Percentiles rank a stretch among this genome's conserved stretches.
Conservation (phyloP, 805 yeast genomes). For the Tetrapisispora namnaoensis region DNA sequence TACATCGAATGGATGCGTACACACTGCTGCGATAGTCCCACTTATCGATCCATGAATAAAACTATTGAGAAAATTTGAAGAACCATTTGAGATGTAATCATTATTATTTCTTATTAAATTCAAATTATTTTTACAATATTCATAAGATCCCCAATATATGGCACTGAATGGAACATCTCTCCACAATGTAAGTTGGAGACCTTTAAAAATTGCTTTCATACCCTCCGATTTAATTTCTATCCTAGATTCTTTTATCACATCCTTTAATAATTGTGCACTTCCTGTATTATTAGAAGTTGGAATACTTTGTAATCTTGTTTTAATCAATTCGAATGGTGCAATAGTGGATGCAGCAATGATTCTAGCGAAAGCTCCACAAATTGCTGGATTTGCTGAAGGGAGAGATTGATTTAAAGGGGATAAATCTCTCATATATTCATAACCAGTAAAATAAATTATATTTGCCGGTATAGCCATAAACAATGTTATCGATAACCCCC, state of each 20-base stretch:
- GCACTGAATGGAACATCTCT: constrained; percentile 97
- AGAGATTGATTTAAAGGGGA: constrained; percentile 40
- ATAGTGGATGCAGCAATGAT: constrained; percentile 73
- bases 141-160: constrained; percentile 87
- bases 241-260: constrained; percentile 45
- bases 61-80: constrained; percentile 39
- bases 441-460: constrained; percentile 88
- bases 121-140: constrained; percentile 33
- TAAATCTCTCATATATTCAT: constrained; percentile 74
- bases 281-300: constrained; percentile 36
- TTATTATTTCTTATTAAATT: not conserved
- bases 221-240: constrained; percentile 50
- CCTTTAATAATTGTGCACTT: constrained; percentile 29
- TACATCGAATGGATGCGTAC: constrained; percentile 93
- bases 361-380: constrained; percentile 82
- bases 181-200: constrained; percentile 83
- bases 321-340: constrained; percentile 79
- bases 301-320: constrained; percentile 85
- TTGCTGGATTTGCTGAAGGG: constrained; percentile 52
- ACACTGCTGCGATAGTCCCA: constrained; percentile 76
- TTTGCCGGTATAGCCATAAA: constrained; percentile 89
- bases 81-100: constrained; percentile 23
- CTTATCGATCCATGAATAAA: constrained; percentile 77
- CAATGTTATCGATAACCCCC: constrained; percentile 77
- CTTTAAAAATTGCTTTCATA: constrained; percentile 59